phyloP scores from a whole-genome alignment of 2,329 filamentous ascomycete genomes.

The Diplodia intermedia region DNA sequence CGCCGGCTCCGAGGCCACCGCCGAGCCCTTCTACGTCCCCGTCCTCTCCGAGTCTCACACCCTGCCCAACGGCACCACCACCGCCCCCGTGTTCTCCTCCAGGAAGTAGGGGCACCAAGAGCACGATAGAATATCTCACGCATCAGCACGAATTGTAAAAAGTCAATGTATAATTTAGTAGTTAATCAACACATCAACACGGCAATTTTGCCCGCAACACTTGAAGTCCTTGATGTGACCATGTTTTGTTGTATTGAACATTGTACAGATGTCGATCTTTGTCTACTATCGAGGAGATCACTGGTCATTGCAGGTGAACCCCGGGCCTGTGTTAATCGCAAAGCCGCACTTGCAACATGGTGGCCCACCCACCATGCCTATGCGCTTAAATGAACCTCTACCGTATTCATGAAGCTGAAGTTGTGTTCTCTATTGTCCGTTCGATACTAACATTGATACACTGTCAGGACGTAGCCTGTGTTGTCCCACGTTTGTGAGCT shows the following conservation, averaged over 20 bases:
- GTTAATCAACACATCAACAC: background rate
- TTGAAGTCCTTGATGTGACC: background rate
- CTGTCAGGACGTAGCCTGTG: no score
- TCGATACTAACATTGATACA: no score
- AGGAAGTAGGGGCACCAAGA: background rate
- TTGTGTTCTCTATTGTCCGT: no score
- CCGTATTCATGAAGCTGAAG: no score
- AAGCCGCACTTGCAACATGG: no score
- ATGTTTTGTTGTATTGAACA: background rate
- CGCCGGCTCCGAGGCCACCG: constrained; percentile 4
- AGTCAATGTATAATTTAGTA: constrained; percentile 8
- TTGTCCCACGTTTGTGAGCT: no score
- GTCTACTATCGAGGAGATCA: no score
- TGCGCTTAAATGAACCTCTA: no score
- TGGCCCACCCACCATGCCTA: no score
- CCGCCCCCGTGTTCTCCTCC: constrained; percentile 4
- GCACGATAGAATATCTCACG: background rate
- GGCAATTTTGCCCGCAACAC: background rate
- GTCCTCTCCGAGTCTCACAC: background rate
- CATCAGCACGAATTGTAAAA: background rate
- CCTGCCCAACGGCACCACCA: constrained; percentile 19
- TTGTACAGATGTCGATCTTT: no score
- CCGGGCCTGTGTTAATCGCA: no score
- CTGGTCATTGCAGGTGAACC: no score
- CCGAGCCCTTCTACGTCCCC: constrained; percentile 4